A percentile compares a stretch with the other conserved stretches of the same genome.
Conservation (phyloP, 2,329 filamentous ascomycete genomes). For the Shiraia sp. region DNA sequence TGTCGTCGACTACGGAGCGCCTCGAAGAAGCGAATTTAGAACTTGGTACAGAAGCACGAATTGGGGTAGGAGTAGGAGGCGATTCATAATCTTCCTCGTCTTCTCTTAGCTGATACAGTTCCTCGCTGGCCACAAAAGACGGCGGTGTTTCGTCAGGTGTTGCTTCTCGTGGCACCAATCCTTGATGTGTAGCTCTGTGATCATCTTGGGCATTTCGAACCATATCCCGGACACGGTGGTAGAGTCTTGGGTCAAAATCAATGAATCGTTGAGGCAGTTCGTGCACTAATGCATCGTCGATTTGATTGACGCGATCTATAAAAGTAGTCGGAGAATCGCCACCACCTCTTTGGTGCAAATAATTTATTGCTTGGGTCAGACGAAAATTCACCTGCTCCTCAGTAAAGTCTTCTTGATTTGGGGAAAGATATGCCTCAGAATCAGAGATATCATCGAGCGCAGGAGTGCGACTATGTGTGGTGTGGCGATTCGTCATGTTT, state of each 20-base stretch:
- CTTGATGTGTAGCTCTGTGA: conserved; percentile 11
- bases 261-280: conserved; percentile 15
- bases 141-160: conserved; percentile 1
- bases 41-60: background rate
- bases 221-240: conserved; percentile 21
- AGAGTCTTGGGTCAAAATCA: conserved; percentile 25
- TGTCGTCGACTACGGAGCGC: background rate
- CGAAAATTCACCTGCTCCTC: conserved; percentile 20
- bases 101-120: conserved; percentile 1
- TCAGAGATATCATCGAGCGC: conserved; percentile 10
- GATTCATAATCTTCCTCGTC: background rate
- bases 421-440: conserved; percentile 5
- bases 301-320: conserved; percentile 26
- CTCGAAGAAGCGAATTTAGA: background rate
- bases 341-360: conserved; percentile 27
- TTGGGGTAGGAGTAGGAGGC: background rate
- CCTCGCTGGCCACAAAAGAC: conserved; percentile 1
- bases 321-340: conserved; percentile 21
- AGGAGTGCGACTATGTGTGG: background rate
- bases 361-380: conserved; percentile 32
- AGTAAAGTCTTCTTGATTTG: conserved; percentile 7
- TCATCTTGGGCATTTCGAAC: conserved; percentile 22
- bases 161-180: no score
- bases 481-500: conserved; percentile 7
- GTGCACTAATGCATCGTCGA: conserved; percentile 28